These are phyloP conservation scores for Salicornia ramosissima DNA, from an alignment of 148 eudicot species.

Conservation along the genomic window DNA sequence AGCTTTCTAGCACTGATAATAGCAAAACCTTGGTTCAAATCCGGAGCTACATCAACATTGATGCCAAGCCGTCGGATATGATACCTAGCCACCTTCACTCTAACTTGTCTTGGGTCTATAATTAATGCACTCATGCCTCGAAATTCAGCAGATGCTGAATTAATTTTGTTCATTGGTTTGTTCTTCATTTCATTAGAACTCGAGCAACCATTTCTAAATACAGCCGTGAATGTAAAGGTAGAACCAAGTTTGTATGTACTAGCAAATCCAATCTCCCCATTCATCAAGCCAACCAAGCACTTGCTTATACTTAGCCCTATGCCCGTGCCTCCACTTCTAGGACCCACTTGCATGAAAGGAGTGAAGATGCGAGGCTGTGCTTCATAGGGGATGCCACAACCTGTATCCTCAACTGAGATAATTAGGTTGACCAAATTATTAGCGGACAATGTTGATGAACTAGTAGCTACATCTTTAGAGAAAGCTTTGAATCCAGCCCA, in stretches of 20 bases:
- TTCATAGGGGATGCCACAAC: conserved; percentile 85
- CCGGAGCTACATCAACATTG: conserved; percentile 49
- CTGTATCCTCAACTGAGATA: conserved; percentile 94
- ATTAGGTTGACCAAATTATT: conserved; percentile 47
- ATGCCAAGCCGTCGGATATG: conserved; percentile 81
- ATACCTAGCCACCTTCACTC: conserved; percentile 72
- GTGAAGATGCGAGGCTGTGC: conserved; percentile 79
- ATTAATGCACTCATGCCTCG: conserved; percentile 67
- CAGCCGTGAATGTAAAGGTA: conserved; percentile 79
- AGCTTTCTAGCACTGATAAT: conserved; percentile 30
- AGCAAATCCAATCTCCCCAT: conserved; percentile 78
- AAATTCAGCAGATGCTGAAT: conserved; percentile 46
- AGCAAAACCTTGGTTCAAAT: conserved; percentile 40
- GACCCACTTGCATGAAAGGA: conserved; percentile 98
- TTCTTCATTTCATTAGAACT: conserved; percentile 34
- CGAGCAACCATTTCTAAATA: conserved; percentile 42
- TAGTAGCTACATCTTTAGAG: conserved; percentile 35
- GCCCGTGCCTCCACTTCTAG: conserved; percentile 89
- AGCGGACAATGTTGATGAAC: conserved; percentile 23
- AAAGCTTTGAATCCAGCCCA: conserved; percentile 66
- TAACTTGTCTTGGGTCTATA: conserved; percentile 63
- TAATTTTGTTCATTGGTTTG: conserved; percentile 35
- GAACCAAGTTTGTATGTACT: conserved; percentile 72
- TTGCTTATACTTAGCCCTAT: conserved; percentile 97
- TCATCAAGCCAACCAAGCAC: conserved; percentile 84